phyloP scores from a whole-genome alignment of 805 yeast genomes.

The Pichia thaimueangensis region DNA sequence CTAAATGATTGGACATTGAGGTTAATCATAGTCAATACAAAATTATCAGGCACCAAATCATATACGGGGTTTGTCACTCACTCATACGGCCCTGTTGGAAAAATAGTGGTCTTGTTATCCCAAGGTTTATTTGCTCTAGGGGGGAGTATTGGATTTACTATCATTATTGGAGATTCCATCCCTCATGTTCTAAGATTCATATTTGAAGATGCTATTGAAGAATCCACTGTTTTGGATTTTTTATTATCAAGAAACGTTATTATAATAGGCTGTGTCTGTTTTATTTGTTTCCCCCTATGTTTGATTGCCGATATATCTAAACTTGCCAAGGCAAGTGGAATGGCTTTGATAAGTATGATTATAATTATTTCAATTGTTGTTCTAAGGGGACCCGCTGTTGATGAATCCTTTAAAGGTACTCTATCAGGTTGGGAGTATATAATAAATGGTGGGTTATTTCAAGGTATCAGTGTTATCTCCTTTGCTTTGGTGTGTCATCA shows the following conservation, averaged over 20 bases:
- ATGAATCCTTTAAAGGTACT: conserved; percentile 40
- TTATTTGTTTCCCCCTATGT: conserved; percentile 78
- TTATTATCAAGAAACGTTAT: conserved; percentile 62
- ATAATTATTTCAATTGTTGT: conserved; percentile 70
- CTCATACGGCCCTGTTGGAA: conserved; percentile 74
- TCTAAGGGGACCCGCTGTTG: conserved; percentile 61
- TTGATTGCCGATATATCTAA: conserved; percentile 75
- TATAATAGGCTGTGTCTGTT: conserved; percentile 60
- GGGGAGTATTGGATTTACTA: conserved; percentile 89
- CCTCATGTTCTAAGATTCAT: conserved; percentile 74
- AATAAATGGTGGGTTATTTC: conserved; percentile 62
- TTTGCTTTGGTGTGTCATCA: conserved; percentile 96
- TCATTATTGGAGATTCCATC: conserved; percentile 89
- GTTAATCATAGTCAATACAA: conserved; percentile 75
- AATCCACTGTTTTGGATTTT: conserved; percentile 38
- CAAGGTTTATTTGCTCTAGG: conserved; percentile 92
- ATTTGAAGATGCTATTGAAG: conserved; percentile 40
- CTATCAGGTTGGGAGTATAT: conserved; percentile 42
- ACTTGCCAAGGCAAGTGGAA: conserved; percentile 78
- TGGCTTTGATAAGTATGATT: conserved; percentile 81
- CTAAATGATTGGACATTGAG: conserved; percentile 85
- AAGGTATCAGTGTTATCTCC: conserved; percentile 89
- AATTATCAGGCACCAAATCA: conserved; percentile 64
- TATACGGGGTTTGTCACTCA: conserved; percentile 81
- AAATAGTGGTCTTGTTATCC: conserved; percentile 57